Base-by-base conservation (phyloP, 768 basidiomycete species). In the Ephemerocybe angulata region DNA sequence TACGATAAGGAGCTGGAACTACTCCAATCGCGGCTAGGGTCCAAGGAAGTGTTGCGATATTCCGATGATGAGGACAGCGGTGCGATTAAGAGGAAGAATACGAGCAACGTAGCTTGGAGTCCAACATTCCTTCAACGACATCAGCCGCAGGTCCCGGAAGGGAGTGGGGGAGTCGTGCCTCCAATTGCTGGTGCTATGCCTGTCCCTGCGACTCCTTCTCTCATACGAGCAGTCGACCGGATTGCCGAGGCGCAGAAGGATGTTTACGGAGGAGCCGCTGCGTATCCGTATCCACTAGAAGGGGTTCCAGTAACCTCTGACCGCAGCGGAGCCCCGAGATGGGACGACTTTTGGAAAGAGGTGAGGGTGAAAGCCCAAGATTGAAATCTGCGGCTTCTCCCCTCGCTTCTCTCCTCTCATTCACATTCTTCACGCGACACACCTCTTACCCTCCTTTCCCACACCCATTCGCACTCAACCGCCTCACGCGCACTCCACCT, bases 161-260 rank as follows among this genome's bases (percentile, higher is more conserved):
- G 13, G n/a, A 41, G 38, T 41, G 44, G 41, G 28, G 25, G 28
- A n/a, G 15, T 22, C 50, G 33, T 19, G 11, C 44, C 41, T 25
- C 49, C 44, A 29, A 31, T 29, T 12, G 53, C 51, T 6, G 72
- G 71, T 3, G 70, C 63, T 6, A 64, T 67, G 25, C 67, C 82
- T 1, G 78, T 86, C 1, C 82, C 84, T 4, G 79, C 81, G 22
- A 87, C 86, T 2, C 85, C 85, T 0, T 86, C 85, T 2, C 72
- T 86, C 29, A 79, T 86, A 55, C 75, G 75, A 33, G 86, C 85
- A 1, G 67, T 87, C n/a, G 81, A 85, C 59, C 76, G 85, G 27
- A 74, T 87, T 49, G 71, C 76, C 11, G 68, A 70, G 15, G 85
- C 85, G 3, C 84, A 86, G 60, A 72, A 70, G 53, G 75, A 77